Evolutionary conservation across 139 green algal species (phyloP).

Genomic region (Chlorella sp.): DNA sequence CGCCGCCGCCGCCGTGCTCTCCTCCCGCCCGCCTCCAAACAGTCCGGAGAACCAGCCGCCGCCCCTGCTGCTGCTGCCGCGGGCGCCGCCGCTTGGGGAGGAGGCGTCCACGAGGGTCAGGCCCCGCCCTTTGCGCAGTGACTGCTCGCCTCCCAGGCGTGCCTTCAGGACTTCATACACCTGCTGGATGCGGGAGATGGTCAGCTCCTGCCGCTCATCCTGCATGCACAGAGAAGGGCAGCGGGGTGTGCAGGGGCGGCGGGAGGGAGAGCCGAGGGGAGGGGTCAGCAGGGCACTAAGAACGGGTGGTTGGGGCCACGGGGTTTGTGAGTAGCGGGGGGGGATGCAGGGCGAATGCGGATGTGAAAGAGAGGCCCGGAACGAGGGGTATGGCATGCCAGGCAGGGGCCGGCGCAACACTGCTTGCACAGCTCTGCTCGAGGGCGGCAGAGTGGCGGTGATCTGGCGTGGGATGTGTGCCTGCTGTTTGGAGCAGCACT

Average conservation of each 20-base stretch:
- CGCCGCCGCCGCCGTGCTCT: conserved; percentile 8
- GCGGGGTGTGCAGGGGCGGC: background rate
- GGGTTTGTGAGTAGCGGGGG: no score
- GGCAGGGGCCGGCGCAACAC: no score
- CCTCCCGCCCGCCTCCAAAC: conserved; percentile 24
- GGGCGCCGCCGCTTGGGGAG: no score
- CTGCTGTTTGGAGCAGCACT: no score
- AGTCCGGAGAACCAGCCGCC: conserved; percentile 40
- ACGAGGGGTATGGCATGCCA: no score
- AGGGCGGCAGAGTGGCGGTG: no score
- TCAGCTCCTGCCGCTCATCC: conserved; percentile 80
- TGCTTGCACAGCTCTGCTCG: no score
- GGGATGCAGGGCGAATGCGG: no score
- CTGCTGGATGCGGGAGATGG: conserved; percentile 70
- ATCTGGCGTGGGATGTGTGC: no score
- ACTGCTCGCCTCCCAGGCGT: background rate
- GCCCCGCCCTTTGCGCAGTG: conserved; percentile 40
- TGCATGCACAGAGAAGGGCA: background rate
- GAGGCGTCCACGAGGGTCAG: conserved; percentile 65
- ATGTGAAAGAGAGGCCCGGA: no score
- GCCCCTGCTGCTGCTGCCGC: background rate
- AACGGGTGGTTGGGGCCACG: background rate
- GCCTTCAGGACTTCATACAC: conserved; percentile 65
- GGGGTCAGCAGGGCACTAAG: background rate
- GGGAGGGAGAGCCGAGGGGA: background rate